Percentiles rank a stretch among this genome's conserved stretches.
Conservation (phyloP, 768 basidiomycete genomes). For the Leccinum subtestaceum region DNA sequence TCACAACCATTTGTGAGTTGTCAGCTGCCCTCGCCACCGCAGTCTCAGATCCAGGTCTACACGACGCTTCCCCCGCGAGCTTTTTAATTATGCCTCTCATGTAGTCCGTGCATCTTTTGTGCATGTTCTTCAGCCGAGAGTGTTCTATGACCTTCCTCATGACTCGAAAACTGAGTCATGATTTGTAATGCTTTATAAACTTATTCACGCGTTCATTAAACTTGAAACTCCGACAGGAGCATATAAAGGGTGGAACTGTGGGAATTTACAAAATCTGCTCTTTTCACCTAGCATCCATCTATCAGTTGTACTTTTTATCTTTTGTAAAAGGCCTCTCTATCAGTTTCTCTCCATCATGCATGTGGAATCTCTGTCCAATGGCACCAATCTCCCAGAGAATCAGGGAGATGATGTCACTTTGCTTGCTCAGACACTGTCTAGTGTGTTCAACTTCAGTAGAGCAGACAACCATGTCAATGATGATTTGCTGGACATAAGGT, state of each 20-base stretch:
- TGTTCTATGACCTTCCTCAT: not conserved
- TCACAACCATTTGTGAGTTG: conserved; percentile 1
- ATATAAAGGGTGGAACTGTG: conserved; percentile 7
- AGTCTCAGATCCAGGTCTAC: not conserved
- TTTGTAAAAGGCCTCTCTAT: not conserved
- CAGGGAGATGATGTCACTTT: not conserved
- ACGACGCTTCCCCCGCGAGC: not conserved
- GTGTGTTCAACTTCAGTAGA: not conserved
- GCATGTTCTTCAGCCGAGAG: not conserved
- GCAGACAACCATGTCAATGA: not conserved
- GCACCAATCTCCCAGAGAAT: not conserved
- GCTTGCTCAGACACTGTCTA: not conserved
- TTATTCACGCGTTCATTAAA: conserved; percentile 1
- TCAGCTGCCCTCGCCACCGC: not conserved
- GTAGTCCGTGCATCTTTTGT: not conserved
- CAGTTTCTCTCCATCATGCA: conserved; percentile 8
- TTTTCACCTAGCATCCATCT: conserved; percentile 1
- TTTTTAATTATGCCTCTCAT: not conserved
- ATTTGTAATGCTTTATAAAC: not conserved
- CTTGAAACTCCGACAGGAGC: conserved; percentile 16
- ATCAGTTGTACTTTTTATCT: not conserved
- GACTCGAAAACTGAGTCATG: not conserved
- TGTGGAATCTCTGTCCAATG: not conserved
- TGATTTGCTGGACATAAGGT: conserved; percentile 5
- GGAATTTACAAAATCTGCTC: not conserved